These are phyloP conservation scores for Aspergillus ochraceoroseus DNA, from an alignment of 2,329 filamentous ascomycete genomes.

Conservation along the genomic window DNA sequence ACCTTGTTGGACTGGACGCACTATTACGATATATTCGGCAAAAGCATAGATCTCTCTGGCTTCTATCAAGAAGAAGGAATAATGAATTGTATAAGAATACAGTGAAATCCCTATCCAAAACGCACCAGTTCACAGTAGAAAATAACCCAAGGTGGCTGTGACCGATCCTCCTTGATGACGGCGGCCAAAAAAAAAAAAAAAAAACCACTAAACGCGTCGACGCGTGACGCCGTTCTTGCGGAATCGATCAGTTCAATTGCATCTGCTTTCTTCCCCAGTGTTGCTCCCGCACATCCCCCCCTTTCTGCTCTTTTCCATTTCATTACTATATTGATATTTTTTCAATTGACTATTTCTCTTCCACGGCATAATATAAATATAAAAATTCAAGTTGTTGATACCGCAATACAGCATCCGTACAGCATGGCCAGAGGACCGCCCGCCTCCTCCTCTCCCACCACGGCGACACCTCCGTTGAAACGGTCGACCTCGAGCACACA, in stretches of 20 bases:
- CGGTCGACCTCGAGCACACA: slow-evolving; percentile 40
- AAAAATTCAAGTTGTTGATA: background rate
- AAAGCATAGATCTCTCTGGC: too few relatives aligned
- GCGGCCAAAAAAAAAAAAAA: slow-evolving; percentile 3
- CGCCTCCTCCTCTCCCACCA: slow-evolving; percentile 32
- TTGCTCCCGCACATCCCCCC: background rate
- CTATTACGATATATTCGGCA: too few relatives aligned
- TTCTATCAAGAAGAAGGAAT: too few relatives aligned
- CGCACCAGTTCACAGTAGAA: too few relatives aligned
- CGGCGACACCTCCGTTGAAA: slow-evolving; percentile 40
- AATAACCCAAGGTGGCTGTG: too few relatives aligned
- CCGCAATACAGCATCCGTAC: background rate
- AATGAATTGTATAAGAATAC: too few relatives aligned
- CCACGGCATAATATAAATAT: slow-evolving; percentile 6
- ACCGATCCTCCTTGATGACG: too few relatives aligned
- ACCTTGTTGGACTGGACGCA: too few relatives aligned
- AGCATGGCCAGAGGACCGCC: slow-evolving; percentile 39
- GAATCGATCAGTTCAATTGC: slow-evolving; percentile 18
- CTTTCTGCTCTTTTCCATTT: background rate
- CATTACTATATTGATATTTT: background rate
- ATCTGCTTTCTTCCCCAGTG: slow-evolving; percentile 8
- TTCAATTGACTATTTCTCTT: background rate
- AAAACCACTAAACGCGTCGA: slow-evolving; percentile 40
- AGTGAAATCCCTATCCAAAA: too few relatives aligned
- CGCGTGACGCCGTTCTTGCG: slow-evolving; percentile 28